Evolutionary conservation across 768 basidiomycete species (phyloP).

Genomic region (Sarcomyxa edulis): DNA sequence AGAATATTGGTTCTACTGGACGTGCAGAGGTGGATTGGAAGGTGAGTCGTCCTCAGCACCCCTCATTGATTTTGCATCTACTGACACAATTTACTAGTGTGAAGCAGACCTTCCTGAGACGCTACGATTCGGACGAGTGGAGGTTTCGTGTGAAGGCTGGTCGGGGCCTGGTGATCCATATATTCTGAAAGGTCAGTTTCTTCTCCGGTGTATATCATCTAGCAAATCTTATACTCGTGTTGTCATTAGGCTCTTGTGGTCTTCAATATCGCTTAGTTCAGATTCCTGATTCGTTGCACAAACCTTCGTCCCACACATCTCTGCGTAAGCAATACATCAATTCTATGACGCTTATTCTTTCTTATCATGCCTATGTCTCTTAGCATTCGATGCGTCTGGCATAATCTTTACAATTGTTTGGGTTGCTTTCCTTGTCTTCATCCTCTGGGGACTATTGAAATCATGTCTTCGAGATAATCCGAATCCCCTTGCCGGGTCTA

Average conservation of each 20-base stretch:
- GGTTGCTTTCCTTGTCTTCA: conserved; percentile 43
- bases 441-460: conserved; percentile 53
- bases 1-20: conserved; percentile 71
- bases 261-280: conserved; percentile 79
- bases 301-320: conserved; percentile 16
- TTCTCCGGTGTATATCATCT: background rate
- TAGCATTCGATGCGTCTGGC: conserved; percentile 43
- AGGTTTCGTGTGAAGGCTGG: conserved; percentile 92
- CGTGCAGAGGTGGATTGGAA: conserved; percentile 91
- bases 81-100: conserved; percentile 46
- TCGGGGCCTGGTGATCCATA: conserved; percentile 73
- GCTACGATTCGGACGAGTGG: conserved; percentile 78
- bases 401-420: conserved; percentile 55
- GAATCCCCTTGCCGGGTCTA: conserved; percentile 24
- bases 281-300: conserved; percentile 45
- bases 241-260: conserved; percentile 80
- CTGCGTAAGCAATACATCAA: background rate
- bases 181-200: conserved; percentile 70
- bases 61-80: background rate
- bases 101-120: conserved; percentile 84
- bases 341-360: background rate
- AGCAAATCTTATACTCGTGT: background rate
- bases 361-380: conserved; percentile 2
- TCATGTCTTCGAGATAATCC: conserved; percentile 40
- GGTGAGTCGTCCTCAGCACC: conserved; percentile 35